Evolutionary conservation across 768 basidiomycete species (phyloP).

Genomic region (Psilocybe azurescens): DNA sequence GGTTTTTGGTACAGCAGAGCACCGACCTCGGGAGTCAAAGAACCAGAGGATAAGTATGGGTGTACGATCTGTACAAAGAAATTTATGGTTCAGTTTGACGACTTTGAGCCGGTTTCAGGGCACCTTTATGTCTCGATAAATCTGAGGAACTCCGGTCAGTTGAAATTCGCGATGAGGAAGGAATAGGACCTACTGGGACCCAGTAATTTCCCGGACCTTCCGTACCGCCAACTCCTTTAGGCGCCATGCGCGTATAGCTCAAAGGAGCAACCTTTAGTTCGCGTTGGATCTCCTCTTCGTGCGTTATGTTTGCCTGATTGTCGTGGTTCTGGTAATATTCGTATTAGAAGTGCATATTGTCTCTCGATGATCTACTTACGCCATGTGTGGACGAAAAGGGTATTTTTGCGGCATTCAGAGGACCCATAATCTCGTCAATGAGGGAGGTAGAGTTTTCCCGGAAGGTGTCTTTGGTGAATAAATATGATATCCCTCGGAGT

Average conservation of each 20-base stretch:
- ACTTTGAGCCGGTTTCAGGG: background rate
- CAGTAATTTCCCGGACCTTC: conserved; percentile 77
- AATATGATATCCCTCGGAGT: background rate
- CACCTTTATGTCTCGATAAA: conserved; percentile 34
- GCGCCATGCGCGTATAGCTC: conserved; percentile 68
- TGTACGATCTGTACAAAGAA: conserved; percentile 33
- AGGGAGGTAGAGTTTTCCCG: conserved; percentile 68
- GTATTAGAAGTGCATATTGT: background rate
- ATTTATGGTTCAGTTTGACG: background rate
- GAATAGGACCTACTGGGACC: conserved; percentile 59
- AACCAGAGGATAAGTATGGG: conserved; percentile 74
- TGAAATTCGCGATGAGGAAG: background rate
- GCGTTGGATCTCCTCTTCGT: conserved; percentile 66
- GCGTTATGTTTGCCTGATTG: conserved; percentile 75
- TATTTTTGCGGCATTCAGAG: conserved; percentile 58
- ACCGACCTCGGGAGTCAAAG: conserved; percentile 74
- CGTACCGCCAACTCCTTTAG: conserved; percentile 64
- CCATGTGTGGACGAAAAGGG: conserved; percentile 77
- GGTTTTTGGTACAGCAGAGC: background rate
- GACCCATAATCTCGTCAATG: conserved; percentile 67
- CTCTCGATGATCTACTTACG: conserved; percentile 40
- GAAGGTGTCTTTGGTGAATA: conserved; percentile 54
- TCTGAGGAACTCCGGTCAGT: conserved; percentile 5
- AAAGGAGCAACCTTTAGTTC: conserved; percentile 60
- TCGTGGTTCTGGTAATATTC: conserved; percentile 63